Percentiles rank a stretch among this genome's conserved stretches.
Conservation (phyloP, 305 asterid genomes). For the Fraxinus albicans region DNA sequence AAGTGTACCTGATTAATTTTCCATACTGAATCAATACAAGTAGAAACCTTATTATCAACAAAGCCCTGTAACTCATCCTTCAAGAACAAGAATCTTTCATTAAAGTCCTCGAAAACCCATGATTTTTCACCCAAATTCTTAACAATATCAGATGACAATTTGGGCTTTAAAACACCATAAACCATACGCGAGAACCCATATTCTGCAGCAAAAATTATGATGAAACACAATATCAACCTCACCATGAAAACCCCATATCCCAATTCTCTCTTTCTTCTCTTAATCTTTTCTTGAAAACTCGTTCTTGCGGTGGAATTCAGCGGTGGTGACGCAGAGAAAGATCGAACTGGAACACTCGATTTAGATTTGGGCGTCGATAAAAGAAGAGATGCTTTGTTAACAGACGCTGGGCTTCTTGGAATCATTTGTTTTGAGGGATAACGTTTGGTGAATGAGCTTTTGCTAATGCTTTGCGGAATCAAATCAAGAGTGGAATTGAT, state of each 20-base stretch:
- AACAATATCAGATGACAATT: conserved; percentile 36
- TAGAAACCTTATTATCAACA: conserved; percentile 9
- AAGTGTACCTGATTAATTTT: conserved; percentile 35
- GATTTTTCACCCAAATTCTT: conserved; percentile 34
- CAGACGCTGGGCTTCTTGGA: conserved; percentile 52
- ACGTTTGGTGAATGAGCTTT: conserved; percentile 48
- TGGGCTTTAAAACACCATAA: conserved; percentile 38
- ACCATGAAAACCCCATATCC: conserved; percentile 29
- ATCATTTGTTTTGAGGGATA: conserved; percentile 39
- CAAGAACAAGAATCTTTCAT: conserved; percentile 32
- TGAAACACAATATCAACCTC: conserved; percentile 38
- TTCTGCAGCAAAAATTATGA: conserved; percentile 42
- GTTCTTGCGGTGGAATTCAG: conserved; percentile 24
- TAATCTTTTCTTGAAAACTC: conserved; percentile 28
- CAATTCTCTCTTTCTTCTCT: conserved; percentile 34
- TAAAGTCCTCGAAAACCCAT: conserved; percentile 22
- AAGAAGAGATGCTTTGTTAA: conserved; percentile 32
- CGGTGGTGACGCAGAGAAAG: conserved; percentile 24
- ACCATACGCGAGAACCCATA: conserved; percentile 47
- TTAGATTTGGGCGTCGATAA: conserved; percentile 44
- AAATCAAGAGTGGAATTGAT: conserved; percentile 82
- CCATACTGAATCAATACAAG: conserved; percentile 32
- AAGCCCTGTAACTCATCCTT: conserved; percentile 24
- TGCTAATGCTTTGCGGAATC: conserved; percentile 46
- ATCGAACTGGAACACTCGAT: conserved; percentile 23